Evolutionary conservation across 2,329 filamentous ascomycete genomes (phyloP).

Genomic region (Elsinoe arachidis): DNA sequence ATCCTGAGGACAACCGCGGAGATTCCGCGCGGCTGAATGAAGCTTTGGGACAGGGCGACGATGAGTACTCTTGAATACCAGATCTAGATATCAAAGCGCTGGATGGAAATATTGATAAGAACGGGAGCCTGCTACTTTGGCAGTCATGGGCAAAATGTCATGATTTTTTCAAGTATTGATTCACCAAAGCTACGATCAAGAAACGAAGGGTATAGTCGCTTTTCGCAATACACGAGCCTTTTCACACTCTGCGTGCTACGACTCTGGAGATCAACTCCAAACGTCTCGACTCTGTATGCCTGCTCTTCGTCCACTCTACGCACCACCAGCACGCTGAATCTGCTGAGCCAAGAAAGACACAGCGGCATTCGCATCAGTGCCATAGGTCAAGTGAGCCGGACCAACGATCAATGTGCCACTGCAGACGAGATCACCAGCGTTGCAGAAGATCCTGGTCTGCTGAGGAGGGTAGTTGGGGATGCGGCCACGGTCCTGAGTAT

Average conservation of each 20-base stretch:
- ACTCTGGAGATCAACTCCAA: not conserved
- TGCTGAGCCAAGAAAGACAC: conserved; percentile 14
- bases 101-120: too few species aligned
- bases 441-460: conserved; percentile 20
- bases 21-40: not conserved
- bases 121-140: not conserved
- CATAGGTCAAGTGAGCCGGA: conserved; percentile 20
- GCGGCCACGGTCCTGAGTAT: conserved; percentile 20
- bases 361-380: conserved; percentile 19
- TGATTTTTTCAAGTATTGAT: not conserved
- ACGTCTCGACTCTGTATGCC: not conserved
- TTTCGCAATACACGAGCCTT: not conserved
- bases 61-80: too few species aligned
- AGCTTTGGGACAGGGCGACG: not conserved
- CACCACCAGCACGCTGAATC: conserved; percentile 10
- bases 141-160: not conserved
- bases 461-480: conserved; percentile 16
- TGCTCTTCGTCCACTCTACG: not conserved
- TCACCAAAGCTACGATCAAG: not conserved
- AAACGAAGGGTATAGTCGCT: conserved; percentile 3
- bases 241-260: not conserved
- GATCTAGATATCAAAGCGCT: too few species aligned
- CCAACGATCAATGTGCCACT: conserved; percentile 18
- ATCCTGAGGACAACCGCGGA: not conserved
- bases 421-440: conserved; percentile 20